Conservation (phyloP, 2,329 filamentous ascomycete genomes). For the Boeremia exigua region DNA sequence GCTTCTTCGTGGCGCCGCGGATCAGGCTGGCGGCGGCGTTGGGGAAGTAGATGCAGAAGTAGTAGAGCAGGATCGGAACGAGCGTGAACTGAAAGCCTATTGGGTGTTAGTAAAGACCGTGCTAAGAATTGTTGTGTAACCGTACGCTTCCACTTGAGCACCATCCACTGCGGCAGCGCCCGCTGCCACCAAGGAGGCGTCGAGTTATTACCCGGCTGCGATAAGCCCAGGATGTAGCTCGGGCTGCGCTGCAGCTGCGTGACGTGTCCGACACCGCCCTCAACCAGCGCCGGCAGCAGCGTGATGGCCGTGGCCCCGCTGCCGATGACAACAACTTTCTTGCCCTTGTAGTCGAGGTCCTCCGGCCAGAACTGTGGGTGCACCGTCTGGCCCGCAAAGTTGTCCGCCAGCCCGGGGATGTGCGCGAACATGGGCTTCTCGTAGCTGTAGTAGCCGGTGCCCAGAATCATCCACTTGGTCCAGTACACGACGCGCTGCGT, state of each 20-base stretch:
- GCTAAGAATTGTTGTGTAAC: neutral
- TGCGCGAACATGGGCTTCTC: constrained; percentile 63
- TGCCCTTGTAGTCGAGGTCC: constrained; percentile 68
- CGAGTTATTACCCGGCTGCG: constrained; percentile 49
- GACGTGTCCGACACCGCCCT: constrained; percentile 66
- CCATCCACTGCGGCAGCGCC: constrained; percentile 57
- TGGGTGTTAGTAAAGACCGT: neutral
- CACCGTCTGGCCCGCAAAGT: constrained; percentile 67
- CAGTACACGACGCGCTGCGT: constrained; percentile 46
- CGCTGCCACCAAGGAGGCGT: constrained; percentile 44
- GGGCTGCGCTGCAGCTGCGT: constrained; percentile 86
- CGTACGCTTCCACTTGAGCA: constrained; percentile 55
- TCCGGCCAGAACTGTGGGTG: constrained; percentile 82
- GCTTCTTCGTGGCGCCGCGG: constrained; percentile 51
- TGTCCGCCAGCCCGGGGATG: constrained; percentile 69
- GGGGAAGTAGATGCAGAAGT: constrained; percentile 63
- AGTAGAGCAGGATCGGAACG: constrained; percentile 55
- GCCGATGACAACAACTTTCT: constrained; percentile 75
- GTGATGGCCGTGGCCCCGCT: constrained; percentile 82
- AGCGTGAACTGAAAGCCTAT: constrained; percentile 57
- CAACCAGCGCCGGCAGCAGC: constrained; percentile 71
- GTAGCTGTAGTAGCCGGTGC: constrained; percentile 77
- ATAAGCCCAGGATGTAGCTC: constrained; percentile 62
- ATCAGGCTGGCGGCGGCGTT: constrained; percentile 57
- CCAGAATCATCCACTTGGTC: constrained; percentile 63